Evolutionary conservation across 129 eudicot species (phyloP).

Genomic region (Saposhnikovia divaricata): DNA sequence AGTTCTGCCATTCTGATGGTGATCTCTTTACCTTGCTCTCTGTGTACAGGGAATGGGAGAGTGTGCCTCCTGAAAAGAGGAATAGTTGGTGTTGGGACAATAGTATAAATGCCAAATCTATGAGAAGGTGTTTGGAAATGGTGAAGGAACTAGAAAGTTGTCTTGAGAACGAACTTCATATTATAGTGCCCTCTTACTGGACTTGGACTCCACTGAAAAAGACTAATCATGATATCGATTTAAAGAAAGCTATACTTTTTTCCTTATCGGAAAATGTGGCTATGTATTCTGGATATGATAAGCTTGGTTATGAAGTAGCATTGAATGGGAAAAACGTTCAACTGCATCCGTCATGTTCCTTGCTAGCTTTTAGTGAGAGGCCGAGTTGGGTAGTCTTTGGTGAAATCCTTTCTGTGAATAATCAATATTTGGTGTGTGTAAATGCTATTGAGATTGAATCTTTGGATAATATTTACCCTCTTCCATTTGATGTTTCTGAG

Average conservation of each 20-base stretch:
- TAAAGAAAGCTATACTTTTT: conserved; percentile 56
- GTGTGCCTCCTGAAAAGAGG: conserved; percentile 32
- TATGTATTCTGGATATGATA: conserved; percentile 76
- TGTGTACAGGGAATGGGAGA: conserved; percentile 76
- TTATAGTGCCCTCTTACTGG: conserved; percentile 69
- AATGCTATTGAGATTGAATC: conserved; percentile 50
- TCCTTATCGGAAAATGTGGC: conserved; percentile 73
- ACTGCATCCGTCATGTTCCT: conserved; percentile 86
- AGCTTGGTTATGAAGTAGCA: conserved; percentile 83
- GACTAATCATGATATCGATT: conserved; percentile 33
- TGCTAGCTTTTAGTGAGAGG: conserved; percentile 50
- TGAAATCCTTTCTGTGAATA: conserved; percentile 55
- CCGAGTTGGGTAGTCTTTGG: conserved; percentile 89
- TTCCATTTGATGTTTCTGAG: conserved; percentile 46
- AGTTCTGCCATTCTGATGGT: conserved; percentile 76
- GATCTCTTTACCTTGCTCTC: conserved; percentile 86
- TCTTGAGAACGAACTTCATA: conserved; percentile 55
- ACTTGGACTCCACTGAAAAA: conserved; percentile 46
- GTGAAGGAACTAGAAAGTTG: conserved; percentile 65
- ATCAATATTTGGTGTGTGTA: conserved; percentile 72
- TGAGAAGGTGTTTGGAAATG: conserved; percentile 76
- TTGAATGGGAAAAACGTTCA: conserved; percentile 51
- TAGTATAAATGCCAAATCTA: conserved; percentile 85
- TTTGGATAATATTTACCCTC: conserved; percentile 41
- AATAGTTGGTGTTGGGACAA: conserved; percentile 94